A percentile compares a stretch with the other conserved stretches of the same genome.
Conservation (phyloP, 371 early-diverging fungal genomes). For the Rhizopus stolonifer region DNA sequence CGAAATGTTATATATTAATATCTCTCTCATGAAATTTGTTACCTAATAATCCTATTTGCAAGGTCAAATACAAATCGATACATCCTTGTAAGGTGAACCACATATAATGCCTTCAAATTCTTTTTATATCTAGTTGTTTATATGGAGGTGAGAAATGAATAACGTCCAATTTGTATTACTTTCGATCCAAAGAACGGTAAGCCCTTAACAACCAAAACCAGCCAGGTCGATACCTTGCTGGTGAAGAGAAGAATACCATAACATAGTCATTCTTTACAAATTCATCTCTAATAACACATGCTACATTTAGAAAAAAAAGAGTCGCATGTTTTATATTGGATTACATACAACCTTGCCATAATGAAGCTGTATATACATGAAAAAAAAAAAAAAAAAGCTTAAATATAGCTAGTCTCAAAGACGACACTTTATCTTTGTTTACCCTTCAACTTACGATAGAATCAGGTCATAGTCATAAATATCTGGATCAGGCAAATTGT, state of each 20-base stretch:
- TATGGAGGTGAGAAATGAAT: neutral
- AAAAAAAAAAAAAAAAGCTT: neutral
- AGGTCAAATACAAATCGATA: conserved; percentile 46
- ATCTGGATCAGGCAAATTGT: conserved; percentile 77
- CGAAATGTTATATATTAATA: neutral
- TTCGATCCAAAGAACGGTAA: conserved; percentile 74
- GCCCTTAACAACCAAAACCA: conserved; percentile 87
- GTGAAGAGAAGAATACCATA: conserved; percentile 83
- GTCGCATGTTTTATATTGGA: neutral
- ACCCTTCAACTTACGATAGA: conserved; percentile 60
- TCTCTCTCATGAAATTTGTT: conserved; percentile 3
- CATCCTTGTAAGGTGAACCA: conserved; percentile 71
- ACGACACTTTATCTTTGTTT: neutral
- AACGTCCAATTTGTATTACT: no score
- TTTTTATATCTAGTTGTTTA: conserved; percentile 73
- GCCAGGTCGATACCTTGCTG: conserved; percentile 72
- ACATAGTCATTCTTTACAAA: conserved; percentile 89
- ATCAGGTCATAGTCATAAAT: conserved; percentile 79
- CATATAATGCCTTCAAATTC: conserved; percentile 86
- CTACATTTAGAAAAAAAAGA: neutral
- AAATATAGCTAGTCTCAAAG: neutral
- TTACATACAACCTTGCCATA: conserved; percentile 41
- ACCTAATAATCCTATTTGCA: conserved; percentile 48
- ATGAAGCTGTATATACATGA: conserved; percentile 26
- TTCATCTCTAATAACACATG: conserved; percentile 44